A percentile compares a stretch with the other conserved stretches of the same genome.
phyloP scores from a whole-genome alignment of 805 yeast species.

The Wickerhamomyces subpelliculosus region DNA sequence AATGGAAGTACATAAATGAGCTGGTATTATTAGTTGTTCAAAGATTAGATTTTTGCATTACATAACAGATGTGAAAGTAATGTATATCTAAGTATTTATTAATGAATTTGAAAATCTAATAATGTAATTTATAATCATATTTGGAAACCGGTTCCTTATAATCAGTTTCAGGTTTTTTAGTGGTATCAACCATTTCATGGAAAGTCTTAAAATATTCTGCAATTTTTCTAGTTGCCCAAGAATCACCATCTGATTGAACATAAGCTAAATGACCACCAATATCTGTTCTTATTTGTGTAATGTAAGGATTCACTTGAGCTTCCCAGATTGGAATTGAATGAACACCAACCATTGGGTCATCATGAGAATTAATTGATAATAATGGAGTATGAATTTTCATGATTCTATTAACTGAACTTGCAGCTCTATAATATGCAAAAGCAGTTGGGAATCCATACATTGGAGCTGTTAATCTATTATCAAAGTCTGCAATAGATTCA shows the following conservation, averaged over 20 bases:
- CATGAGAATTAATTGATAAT: slow-evolving; percentile 50
- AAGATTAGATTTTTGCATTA: too few species aligned
- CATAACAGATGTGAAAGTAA: too few species aligned
- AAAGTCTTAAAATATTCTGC: slow-evolving; percentile 34
- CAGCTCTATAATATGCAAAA: slow-evolving; percentile 56
- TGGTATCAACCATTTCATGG: slow-evolving; percentile 23
- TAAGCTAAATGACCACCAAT: slow-evolving; percentile 69
- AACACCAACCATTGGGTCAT: slow-evolving; percentile 60
- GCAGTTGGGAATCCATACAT: slow-evolving; percentile 59
- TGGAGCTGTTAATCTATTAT: slow-evolving; percentile 52
- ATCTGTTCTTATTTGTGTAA: slow-evolving; percentile 49
- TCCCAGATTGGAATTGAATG: slow-evolving; percentile 44
- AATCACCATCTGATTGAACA: slow-evolving; percentile 33
- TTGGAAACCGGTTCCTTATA: slow-evolving; percentile 11
- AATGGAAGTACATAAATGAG: slow-evolving; percentile 31
- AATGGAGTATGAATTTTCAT: slow-evolving; percentile 54
- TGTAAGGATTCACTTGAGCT: slow-evolving; percentile 47
- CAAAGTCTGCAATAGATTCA: slow-evolving; percentile 47
- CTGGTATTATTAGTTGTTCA: too few species aligned
- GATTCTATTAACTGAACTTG: slow-evolving; percentile 53
- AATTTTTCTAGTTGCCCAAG: slow-evolving; percentile 42
- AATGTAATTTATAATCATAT: slow-evolving; percentile 14
- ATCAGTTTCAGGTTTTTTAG: slow-evolving; percentile 10
- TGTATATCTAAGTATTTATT: too few species aligned
- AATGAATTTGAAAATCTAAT: too few species aligned